phyloP scores from a whole-genome alignment of 441 rosid species.

The Biscutella auriculata region DNA sequence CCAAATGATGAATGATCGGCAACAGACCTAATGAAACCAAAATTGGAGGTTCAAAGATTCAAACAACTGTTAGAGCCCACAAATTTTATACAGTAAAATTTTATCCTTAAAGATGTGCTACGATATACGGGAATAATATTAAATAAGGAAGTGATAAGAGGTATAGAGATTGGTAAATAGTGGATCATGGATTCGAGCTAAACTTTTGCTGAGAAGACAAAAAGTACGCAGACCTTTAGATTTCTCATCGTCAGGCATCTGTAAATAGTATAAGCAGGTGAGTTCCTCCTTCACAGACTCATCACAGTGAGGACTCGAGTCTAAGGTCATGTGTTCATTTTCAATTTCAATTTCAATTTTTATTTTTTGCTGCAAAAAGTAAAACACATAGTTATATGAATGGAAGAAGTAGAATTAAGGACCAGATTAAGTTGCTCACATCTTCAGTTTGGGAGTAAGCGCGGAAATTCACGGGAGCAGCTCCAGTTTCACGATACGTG shows the following conservation, averaged over 20 bases:
- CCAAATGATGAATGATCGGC: slow-evolving; percentile 73
- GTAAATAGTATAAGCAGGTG: slow-evolving; percentile 73
- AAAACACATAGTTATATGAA: slow-evolving; percentile 1
- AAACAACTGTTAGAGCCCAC: background rate
- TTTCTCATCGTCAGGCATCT: slow-evolving; percentile 64
- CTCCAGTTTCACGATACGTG: slow-evolving; percentile 19
- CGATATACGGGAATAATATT: background rate
- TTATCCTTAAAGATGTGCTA: background rate
- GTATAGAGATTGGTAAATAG: background rate
- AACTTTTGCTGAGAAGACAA: background rate
- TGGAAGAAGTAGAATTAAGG: background rate
- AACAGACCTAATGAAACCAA: slow-evolving; percentile 52
- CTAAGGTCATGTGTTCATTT: slow-evolving; percentile 34
- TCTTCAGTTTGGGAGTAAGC: slow-evolving; percentile 25
- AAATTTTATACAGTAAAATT: background rate
- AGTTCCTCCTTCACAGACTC: slow-evolving; percentile 69
- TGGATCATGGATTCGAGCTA: background rate
- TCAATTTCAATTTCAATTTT: slow-evolving; percentile 40
- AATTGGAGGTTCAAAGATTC: slow-evolving; percentile 8
- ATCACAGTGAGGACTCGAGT: slow-evolving; percentile 26
- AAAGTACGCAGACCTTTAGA: slow-evolving; percentile 46
- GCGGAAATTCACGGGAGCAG: slow-evolving; percentile 32
- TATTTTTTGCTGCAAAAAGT: slow-evolving; percentile 45
- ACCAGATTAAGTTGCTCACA: slow-evolving; percentile 32
- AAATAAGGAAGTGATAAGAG: background rate